Evolutionary conservation across 2,329 filamentous ascomycete genomes (phyloP).

Genomic region (Fusarium bactridioides): DNA sequence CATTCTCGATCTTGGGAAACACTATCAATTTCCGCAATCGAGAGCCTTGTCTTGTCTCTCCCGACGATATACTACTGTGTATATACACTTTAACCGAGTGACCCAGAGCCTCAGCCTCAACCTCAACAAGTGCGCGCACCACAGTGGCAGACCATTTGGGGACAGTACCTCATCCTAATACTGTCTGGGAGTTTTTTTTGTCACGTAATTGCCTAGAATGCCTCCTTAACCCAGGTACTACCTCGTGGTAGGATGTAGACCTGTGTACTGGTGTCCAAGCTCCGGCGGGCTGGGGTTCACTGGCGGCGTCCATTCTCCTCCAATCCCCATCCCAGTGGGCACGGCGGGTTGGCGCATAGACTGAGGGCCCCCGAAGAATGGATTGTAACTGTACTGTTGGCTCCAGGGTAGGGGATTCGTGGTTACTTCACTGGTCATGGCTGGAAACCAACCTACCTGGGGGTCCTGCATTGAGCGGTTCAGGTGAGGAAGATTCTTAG

Average conservation of each 20-base stretch:
- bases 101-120: constrained; percentile 1
- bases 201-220: too few species aligned
- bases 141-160: background rate
- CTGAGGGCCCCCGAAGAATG: background rate
- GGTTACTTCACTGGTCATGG: background rate
- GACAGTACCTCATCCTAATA: background rate
- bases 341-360: background rate
- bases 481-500: background rate
- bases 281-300: constrained; percentile 12
- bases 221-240: too few species aligned
- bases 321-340: background rate
- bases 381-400: background rate
- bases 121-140: constrained; percentile 12
- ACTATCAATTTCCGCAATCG: background rate
- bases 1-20: constrained; percentile 1
- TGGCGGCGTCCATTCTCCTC: constrained; percentile 5
- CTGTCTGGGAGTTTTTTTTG: too few species aligned
- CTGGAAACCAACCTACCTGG: background rate
- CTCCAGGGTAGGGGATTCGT: background rate
- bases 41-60: background rate
- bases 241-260: background rate
- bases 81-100: background rate
- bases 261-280: background rate
- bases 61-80: too few species aligned
- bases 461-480: background rate